A percentile compares a stretch with the other conserved stretches of the same genome.
These are phyloP conservation scores for Metarhizium sp. DNA, from an alignment of 2,329 filamentous ascomycete species.

Conservation along the genomic window DNA sequence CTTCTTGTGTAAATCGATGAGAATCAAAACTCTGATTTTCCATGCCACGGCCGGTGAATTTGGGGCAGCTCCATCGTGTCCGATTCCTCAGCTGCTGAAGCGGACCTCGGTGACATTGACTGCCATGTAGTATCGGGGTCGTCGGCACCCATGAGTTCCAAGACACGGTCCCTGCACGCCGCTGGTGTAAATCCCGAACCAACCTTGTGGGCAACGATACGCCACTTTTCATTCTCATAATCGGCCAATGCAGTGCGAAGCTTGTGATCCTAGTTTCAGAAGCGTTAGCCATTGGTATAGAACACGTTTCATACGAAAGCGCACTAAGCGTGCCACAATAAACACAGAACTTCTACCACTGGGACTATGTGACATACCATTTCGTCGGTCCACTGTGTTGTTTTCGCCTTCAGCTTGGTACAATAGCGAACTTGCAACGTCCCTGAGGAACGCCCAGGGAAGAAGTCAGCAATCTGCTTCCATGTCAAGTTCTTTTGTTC, in stretches of 20 bases:
- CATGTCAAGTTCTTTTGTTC: slow-evolving; percentile 92
- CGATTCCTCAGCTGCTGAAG: slow-evolving; percentile 10
- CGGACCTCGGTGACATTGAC: slow-evolving; percentile 40
- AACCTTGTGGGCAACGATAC: slow-evolving; percentile 82
- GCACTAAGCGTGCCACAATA: background rate
- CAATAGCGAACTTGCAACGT: slow-evolving; percentile 92
- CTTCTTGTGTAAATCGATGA: background rate
- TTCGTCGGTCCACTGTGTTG: slow-evolving; percentile 86
- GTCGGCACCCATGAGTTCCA: slow-evolving; percentile 47
- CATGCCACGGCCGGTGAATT: slow-evolving; percentile 12
- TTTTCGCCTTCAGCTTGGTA: slow-evolving; percentile 90
- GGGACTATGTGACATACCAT: slow-evolving; percentile 53
- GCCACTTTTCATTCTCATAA: slow-evolving; percentile 89
- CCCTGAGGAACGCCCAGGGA: slow-evolving; percentile 80
- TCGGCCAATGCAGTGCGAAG: slow-evolving; percentile 69
- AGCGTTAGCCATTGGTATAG: background rate
- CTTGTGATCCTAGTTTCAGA: slow-evolving; percentile 55
- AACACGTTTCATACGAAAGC: background rate
- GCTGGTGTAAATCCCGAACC: slow-evolving; percentile 81
- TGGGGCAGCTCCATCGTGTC: slow-evolving; percentile 12
- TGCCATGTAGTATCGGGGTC: slow-evolving; percentile 39
- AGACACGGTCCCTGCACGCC: slow-evolving; percentile 74
- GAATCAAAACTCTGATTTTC: background rate
- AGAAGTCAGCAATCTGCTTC: slow-evolving; percentile 97
- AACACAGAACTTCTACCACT: background rate